Evolutionary conservation across 441 rosid genomes (phyloP).

Genomic region (Adansonia grandidieri): DNA sequence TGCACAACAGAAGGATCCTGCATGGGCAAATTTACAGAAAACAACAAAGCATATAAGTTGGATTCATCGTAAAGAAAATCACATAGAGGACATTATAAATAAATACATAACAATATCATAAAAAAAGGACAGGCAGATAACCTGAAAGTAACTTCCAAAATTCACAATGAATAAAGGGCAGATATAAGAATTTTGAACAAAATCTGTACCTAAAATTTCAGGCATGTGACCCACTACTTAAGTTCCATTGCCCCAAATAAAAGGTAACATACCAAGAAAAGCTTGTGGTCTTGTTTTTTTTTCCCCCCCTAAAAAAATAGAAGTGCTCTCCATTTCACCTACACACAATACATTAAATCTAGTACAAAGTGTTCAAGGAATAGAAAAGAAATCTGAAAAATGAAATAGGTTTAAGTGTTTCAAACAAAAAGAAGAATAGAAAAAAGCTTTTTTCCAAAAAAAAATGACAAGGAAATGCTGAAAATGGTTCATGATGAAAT

Average conservation of each 20-base stretch:
- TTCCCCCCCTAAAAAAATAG: background rate
- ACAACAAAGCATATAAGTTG: slow-evolving; percentile 30
- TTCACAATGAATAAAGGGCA: background rate
- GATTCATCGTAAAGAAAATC: background rate
- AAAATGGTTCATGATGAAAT: background rate
- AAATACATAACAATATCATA: background rate
- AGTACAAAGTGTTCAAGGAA: background rate
- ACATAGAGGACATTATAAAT: background rate
- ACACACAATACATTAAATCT: background rate
- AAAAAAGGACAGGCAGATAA: background rate
- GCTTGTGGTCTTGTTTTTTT: too few species aligned
- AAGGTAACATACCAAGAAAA: background rate
- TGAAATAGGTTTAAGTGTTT: background rate
- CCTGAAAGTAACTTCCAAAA: background rate
- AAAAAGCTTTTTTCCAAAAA: too few species aligned
- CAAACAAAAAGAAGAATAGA: background rate
- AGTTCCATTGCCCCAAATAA: background rate
- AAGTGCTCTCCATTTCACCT: background rate
- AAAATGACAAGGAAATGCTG: too few species aligned
- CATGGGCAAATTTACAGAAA: slow-evolving; percentile 29
- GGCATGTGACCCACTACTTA: background rate
- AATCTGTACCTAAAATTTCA: background rate
- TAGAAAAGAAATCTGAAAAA: background rate
- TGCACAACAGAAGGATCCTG: slow-evolving; percentile 36
- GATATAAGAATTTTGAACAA: background rate